These are phyloP conservation scores for Aspergillus sp. DNA, from an alignment of 2,329 filamentous ascomycete genomes.

Conservation along the genomic window DNA sequence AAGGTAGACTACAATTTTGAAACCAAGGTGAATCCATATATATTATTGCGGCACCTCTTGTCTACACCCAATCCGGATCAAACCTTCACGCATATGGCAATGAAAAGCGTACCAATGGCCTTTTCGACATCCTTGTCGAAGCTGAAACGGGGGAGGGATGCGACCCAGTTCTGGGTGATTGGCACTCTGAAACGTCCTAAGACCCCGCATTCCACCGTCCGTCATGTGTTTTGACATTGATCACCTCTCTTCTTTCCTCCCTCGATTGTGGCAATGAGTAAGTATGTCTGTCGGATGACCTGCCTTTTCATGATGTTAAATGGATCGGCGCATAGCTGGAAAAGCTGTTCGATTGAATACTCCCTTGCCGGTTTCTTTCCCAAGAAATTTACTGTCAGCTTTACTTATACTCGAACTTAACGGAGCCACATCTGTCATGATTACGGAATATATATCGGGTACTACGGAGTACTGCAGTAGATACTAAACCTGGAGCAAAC, in stretches of 20 bases:
- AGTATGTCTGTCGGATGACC: neutral
- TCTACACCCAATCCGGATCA: neutral
- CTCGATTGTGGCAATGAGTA: neutral
- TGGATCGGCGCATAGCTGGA: neutral
- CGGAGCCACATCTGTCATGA: too few relatives aligned
- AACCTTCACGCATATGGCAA: neutral
- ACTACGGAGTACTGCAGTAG: too few relatives aligned
- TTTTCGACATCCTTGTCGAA: conserved; percentile 5
- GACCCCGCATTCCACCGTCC: conserved; percentile 24
- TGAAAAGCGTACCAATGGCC: conserved; percentile 6
- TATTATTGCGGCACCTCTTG: neutral
- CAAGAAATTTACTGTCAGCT: too few relatives aligned
- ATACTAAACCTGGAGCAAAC: neutral
- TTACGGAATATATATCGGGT: too few relatives aligned
- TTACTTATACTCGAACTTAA: too few relatives aligned
- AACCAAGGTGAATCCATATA: neutral
- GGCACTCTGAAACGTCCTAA: conserved; percentile 21
- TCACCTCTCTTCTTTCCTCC: neutral
- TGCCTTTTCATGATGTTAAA: neutral
- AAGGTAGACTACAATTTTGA: neutral
- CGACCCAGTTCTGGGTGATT: conserved; percentile 15
- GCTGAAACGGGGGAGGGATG: conserved; percentile 20
- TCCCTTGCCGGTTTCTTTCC: neutral
- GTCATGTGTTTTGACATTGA: conserved; percentile 11
- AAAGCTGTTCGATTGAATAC: neutral